Evolutionary conservation across 352 stramenopile species (phyloP).

Genomic region (Phytopythium sindhum): DNA sequence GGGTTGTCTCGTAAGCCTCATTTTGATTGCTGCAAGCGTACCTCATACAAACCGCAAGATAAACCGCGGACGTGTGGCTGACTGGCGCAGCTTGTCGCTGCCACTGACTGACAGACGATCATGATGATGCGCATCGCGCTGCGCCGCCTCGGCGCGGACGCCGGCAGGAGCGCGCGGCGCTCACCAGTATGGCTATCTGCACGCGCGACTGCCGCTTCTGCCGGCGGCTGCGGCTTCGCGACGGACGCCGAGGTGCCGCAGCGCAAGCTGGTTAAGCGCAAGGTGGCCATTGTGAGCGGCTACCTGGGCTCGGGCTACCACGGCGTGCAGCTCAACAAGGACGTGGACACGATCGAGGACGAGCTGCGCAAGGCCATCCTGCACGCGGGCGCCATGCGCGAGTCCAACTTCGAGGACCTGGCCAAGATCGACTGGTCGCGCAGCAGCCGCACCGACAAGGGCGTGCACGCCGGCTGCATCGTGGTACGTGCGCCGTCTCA

Average conservation of each 20-base stretch:
- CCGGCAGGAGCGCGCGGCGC: background rate
- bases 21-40: background rate
- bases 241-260: background rate
- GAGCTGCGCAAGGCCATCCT: slow-evolving; percentile 80
- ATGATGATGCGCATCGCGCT: slow-evolving; percentile 7
- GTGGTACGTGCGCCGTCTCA: slow-evolving; percentile 55
- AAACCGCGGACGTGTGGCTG: background rate
- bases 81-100: background rate
- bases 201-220: slow-evolving; percentile 5
- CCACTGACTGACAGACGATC: background rate
- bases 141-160: background rate
- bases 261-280: slow-evolving; percentile 74
- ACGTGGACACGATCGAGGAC: slow-evolving; percentile 84
- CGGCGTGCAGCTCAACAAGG: slow-evolving; percentile 73
- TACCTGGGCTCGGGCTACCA: slow-evolving; percentile 84
- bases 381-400: slow-evolving; percentile 73
- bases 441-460: slow-evolving; percentile 91
- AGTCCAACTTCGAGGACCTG: slow-evolving; percentile 87
- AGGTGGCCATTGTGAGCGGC: slow-evolving; percentile 81
- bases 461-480: slow-evolving; percentile 88
- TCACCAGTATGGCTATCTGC: background rate
- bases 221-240: background rate
- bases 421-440: slow-evolving; percentile 89
- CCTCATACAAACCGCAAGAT: background rate
- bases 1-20: background rate